Percentiles rank a stretch among this genome's conserved stretches.
Conservation (phyloP, 2,329 filamentous ascomycete species). For the Xylariaceae sp. region DNA sequence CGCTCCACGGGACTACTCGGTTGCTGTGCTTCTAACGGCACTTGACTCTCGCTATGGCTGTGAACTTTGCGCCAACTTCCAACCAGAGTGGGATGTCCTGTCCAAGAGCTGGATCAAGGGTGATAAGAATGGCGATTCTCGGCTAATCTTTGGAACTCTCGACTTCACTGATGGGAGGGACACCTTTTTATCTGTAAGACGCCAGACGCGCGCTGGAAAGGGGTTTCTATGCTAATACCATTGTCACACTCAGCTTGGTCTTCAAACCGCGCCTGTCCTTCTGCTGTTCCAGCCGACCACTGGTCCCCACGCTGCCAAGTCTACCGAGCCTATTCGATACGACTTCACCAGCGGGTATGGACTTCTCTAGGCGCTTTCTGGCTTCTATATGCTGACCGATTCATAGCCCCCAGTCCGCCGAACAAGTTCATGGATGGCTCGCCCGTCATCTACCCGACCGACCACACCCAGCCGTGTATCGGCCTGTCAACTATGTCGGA, state of each 20-base stretch:
- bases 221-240: background rate
- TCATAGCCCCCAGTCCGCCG: constrained; percentile 65
- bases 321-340: constrained; percentile 68
- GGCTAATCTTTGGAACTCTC: constrained; percentile 75
- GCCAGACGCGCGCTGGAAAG: background rate
- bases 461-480: constrained; percentile 71
- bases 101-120: constrained; percentile 83
- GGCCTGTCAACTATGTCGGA: constrained; percentile 83
- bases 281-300: constrained; percentile 81
- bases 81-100: constrained; percentile 89
- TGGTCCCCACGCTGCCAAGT: constrained; percentile 71
- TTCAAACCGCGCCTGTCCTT: constrained; percentile 91
- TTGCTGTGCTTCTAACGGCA: constrained; percentile 81
- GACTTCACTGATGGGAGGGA: constrained; percentile 84
- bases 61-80: constrained; percentile 81
- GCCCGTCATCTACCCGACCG: constrained; percentile 71
- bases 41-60: constrained; percentile 81
- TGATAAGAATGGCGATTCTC: constrained; percentile 68
- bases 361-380: background rate
- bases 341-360: constrained; percentile 79
- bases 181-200: constrained; percentile 77
- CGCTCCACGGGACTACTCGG: constrained; percentile 76
- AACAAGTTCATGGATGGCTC: constrained; percentile 76
- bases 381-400: constrained; percentile 12
- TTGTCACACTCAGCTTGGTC: constrained; percentile 61